Evolutionary conservation across 2,329 filamentous ascomycete genomes (phyloP).

Genomic region (Fulvia fulva): DNA sequence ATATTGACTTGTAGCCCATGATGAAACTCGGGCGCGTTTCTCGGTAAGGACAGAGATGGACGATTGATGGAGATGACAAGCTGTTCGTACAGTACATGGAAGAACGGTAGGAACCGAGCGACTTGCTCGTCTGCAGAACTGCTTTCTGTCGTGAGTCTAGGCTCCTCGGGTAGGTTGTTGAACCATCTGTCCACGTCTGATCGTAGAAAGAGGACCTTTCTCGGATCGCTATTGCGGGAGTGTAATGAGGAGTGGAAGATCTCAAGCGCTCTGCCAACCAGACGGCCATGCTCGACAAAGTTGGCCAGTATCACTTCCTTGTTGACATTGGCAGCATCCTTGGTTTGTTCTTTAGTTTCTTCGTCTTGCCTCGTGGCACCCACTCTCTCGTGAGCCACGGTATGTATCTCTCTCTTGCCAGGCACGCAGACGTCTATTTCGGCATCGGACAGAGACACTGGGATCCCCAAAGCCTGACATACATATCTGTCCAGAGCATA

Average conservation of each 20-base stretch:
- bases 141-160: conserved; percentile 12
- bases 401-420: conserved; percentile 28
- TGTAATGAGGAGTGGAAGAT: conserved; percentile 24
- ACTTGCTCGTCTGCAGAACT: conserved; percentile 18
- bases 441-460: conserved; percentile 35
- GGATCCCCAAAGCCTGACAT: conserved; percentile 37
- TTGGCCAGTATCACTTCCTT: conserved; percentile 23
- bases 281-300: conserved; percentile 24
- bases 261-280: conserved; percentile 22
- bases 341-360: neutral
- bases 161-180: conserved; percentile 24
- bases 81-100: conserved; percentile 34
- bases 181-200: conserved; percentile 26
- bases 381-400: neutral
- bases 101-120: conserved; percentile 27
- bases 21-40: conserved; percentile 28
- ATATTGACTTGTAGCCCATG: conserved; percentile 33
- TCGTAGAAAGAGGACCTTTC: conserved; percentile 20
- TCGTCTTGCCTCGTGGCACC: neutral
- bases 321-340: conserved; percentile 3
- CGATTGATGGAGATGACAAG: conserved; percentile 35
- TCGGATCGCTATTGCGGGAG: conserved; percentile 16
- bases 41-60: conserved; percentile 35
- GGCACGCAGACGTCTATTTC: conserved; percentile 40
- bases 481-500: conserved; percentile 40